Evolutionary conservation across 2,329 filamentous ascomycete genomes (phyloP).

Genomic region (Fusarium beomiforme): DNA sequence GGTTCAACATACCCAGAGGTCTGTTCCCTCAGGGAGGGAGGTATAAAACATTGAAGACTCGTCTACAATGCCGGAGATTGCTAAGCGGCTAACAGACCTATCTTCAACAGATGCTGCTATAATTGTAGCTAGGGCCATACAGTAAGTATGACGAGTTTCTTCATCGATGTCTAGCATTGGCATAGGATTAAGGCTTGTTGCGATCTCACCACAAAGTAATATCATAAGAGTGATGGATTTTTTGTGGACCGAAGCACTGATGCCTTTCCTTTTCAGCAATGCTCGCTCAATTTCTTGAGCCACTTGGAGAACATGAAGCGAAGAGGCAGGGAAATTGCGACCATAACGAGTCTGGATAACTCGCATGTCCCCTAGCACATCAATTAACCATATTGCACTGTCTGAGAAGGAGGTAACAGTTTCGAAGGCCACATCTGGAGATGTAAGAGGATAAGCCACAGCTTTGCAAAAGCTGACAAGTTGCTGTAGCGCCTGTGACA

Average conservation of each 20-base stretch:
- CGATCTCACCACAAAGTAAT: conserved; percentile 55
- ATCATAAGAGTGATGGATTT: conserved; percentile 54
- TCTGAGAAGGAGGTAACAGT: conserved; percentile 51
- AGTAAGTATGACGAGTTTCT: conserved; percentile 49
- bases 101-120: conserved; percentile 49
- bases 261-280: conserved; percentile 23
- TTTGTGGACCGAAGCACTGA: conserved; percentile 38
- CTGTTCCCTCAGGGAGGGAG: conserved; percentile 47
- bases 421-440: conserved; percentile 46
- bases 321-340: conserved; percentile 41
- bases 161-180: conserved; percentile 42
- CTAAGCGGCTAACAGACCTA: conserved; percentile 51
- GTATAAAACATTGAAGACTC: conserved; percentile 51
- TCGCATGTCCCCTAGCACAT: conserved; percentile 57
- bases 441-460: conserved; percentile 53
- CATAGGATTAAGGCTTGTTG: conserved; percentile 47
- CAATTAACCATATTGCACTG: conserved; percentile 60
- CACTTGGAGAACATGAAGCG: conserved; percentile 51
- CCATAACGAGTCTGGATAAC: conserved; percentile 53
- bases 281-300: conserved; percentile 49
- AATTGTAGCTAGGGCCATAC: conserved; percentile 52
- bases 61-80: conserved; percentile 55
- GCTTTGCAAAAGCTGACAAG: conserved; percentile 56
- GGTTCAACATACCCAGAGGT: conserved; percentile 53
- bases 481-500: conserved; percentile 59